These are phyloP conservation scores for Nymphaea thermarum DNA, from an alignment of 164 flowering plant species.

Conservation along the genomic window DNA sequence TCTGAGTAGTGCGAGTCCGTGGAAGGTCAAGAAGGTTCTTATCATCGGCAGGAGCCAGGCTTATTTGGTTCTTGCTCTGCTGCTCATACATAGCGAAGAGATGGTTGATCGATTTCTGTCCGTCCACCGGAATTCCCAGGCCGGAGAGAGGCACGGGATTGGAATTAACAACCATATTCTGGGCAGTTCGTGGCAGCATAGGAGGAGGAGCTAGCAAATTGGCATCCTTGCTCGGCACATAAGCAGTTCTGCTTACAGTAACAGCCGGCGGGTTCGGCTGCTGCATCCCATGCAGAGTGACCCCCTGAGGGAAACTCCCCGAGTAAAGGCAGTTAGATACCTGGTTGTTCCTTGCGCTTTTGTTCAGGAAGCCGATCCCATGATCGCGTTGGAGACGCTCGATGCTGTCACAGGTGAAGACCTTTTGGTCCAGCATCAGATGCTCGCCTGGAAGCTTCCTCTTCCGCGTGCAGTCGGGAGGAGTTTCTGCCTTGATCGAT, in stretches of 20 bases:
- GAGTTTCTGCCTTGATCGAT: conserved; percentile 25
- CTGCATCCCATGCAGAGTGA: conserved; percentile 9
- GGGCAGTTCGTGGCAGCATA: background rate
- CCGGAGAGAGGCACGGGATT: conserved; percentile 14
- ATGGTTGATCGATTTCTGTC: conserved; percentile 47
- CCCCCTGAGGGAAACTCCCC: conserved; percentile 6
- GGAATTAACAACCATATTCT: conserved; percentile 10
- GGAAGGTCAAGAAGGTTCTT: conserved; percentile 7
- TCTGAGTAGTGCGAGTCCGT: conserved; percentile 2
- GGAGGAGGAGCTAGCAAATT: conserved; percentile 5
- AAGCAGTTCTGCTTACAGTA: background rate
- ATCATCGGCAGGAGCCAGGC: conserved; percentile 11
- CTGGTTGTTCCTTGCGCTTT: conserved; percentile 41
- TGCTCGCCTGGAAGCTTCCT: conserved; percentile 31
- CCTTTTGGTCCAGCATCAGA: conserved; percentile 22
- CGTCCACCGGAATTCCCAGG: conserved; percentile 56
- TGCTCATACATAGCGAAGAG: conserved; percentile 38
- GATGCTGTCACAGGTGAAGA: conserved; percentile 31
- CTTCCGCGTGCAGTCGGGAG: conserved; percentile 20
- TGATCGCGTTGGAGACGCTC: conserved; percentile 34
- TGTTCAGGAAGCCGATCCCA: conserved; percentile 37
- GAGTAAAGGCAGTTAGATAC: conserved; percentile 32
- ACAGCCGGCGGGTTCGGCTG: background rate
- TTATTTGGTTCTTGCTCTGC: conserved; percentile 20
- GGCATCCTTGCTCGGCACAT: background rate